Evolutionary conservation across 1,284 basidiomycete species (phyloP).

Genomic region (Takashimella tepidaria): DNA sequence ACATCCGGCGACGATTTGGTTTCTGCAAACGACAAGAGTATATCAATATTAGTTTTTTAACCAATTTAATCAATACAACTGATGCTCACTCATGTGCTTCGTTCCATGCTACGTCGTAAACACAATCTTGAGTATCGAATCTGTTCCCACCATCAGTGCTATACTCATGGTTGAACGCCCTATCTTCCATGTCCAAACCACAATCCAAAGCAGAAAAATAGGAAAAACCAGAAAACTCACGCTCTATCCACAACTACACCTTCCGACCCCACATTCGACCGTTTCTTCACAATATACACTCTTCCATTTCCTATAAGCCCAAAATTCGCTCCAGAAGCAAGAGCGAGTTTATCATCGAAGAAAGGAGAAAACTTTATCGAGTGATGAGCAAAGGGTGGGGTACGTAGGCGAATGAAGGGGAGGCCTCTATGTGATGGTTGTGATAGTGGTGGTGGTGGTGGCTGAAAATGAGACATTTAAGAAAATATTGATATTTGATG

Average conservation of each 20-base stretch:
- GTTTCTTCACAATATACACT: slow-evolving; percentile 68
- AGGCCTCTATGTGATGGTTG: slow-evolving; percentile 1
- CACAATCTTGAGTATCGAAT: slow-evolving; percentile 88
- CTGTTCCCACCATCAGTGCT: too few relatives aligned
- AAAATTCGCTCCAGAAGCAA: slow-evolving; percentile 89
- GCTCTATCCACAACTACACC: not conserved
- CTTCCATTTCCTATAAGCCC: slow-evolving; percentile 92
- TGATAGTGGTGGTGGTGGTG: not conserved
- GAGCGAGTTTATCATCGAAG: slow-evolving; percentile 70
- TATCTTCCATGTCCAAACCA: too few relatives aligned
- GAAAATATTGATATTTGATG: too few relatives aligned
- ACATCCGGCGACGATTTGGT: slow-evolving; percentile 81
- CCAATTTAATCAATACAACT: too few relatives aligned
- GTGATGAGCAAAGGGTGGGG: slow-evolving; percentile 84
- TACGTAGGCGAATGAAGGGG: slow-evolving; percentile 41
- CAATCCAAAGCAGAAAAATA: too few relatives aligned
- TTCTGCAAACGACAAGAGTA: slow-evolving; percentile 34
- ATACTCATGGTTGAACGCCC: too few relatives aligned
- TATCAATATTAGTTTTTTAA: too few relatives aligned
- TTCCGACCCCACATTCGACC: slow-evolving; percentile 54
- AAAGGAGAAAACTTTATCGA: slow-evolving; percentile 87
- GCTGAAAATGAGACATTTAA: not conserved
- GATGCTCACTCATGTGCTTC: slow-evolving; percentile 84
- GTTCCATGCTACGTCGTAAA: slow-evolving; percentile 89
- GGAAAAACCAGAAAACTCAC: slow-evolving; percentile 1